phyloP scores from a whole-genome alignment of 495 filamentous ascomycete genomes.

The Talaromyces liani region DNA sequence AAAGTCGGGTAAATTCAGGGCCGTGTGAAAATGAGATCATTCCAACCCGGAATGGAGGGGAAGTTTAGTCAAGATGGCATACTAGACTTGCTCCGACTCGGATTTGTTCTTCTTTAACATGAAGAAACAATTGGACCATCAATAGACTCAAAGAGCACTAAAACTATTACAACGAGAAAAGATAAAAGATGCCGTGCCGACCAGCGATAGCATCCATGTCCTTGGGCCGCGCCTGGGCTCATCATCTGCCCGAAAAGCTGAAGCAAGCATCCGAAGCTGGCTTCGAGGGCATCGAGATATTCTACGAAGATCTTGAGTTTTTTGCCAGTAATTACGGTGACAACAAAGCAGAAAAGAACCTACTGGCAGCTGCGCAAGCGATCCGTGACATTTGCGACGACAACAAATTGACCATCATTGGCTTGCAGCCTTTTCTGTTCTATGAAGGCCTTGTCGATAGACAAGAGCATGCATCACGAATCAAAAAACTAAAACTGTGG shows the following conservation, averaged over 20 bases:
- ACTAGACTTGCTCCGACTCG: background rate
- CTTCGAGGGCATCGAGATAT: slow-evolving; percentile 67
- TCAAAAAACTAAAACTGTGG: slow-evolving; percentile 60
- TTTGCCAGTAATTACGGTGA: background rate
- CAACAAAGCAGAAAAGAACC: slow-evolving; percentile 23
- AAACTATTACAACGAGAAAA: background rate
- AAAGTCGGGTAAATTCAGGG: background rate
- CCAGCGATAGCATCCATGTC: slow-evolving; percentile 55
- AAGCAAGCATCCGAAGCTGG: slow-evolving; percentile 58
- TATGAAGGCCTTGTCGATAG: slow-evolving; percentile 71
- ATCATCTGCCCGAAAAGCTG: slow-evolving; percentile 60
- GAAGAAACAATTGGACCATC: background rate
- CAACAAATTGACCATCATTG: slow-evolving; percentile 54
- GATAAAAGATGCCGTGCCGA: background rate
- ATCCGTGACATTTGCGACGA: slow-evolving; percentile 50
- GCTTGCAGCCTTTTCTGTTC: slow-evolving; percentile 72
- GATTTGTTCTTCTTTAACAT: background rate
- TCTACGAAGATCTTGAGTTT: slow-evolving; percentile 72
- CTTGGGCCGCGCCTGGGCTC: slow-evolving; percentile 52
- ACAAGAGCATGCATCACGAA: slow-evolving; percentile 43
- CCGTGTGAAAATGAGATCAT: background rate
- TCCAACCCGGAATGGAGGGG: background rate
- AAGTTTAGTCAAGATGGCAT: background rate
- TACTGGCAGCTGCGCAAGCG: slow-evolving; percentile 44
- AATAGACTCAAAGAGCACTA: background rate